These are phyloP conservation scores for Porogramme epimiltina DNA, from an alignment of 1,284 basidiomycete species.

Conservation along the genomic window DNA sequence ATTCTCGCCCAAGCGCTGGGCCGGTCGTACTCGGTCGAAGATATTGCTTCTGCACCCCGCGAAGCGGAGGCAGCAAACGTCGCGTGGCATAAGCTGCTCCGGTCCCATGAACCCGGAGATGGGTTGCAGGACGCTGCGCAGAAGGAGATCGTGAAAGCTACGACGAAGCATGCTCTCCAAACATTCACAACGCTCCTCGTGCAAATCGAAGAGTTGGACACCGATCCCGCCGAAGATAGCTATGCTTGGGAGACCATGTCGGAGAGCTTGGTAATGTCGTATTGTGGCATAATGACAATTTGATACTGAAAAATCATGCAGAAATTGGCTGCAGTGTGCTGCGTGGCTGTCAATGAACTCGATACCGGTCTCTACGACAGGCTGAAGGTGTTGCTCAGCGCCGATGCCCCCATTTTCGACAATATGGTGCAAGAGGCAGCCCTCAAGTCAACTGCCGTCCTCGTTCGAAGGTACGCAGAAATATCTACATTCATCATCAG, in stretches of 20 bases:
- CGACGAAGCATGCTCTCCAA: slow-evolving; percentile 63
- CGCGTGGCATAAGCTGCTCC: slow-evolving; percentile 74
- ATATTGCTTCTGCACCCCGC: slow-evolving; percentile 36
- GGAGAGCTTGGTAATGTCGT: slow-evolving; percentile 62
- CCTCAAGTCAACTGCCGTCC: slow-evolving; percentile 76
- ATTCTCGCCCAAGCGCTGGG: slow-evolving; percentile 77
- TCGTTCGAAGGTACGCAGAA: slow-evolving; percentile 76
- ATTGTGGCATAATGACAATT: background rate
- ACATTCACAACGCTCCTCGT: slow-evolving; percentile 73
- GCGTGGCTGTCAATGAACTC: slow-evolving; percentile 70
- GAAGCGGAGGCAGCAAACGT: slow-evolving; percentile 82
- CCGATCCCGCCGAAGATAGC: slow-evolving; percentile 76
- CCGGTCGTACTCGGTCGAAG: slow-evolving; percentile 36
- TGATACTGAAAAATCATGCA: slow-evolving; percentile 41
- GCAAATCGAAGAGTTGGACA: slow-evolving; percentile 80
- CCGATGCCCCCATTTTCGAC: slow-evolving; percentile 80
- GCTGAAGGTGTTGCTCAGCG: slow-evolving; percentile 78
- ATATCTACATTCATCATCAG: background rate
- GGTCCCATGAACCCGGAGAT: slow-evolving; percentile 45
- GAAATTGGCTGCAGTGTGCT: slow-evolving; percentile 90
- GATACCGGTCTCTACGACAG: slow-evolving; percentile 73
- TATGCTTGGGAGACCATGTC: slow-evolving; percentile 89
- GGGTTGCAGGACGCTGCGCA: slow-evolving; percentile 42
- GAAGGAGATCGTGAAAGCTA: slow-evolving; percentile 46
- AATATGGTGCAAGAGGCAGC: slow-evolving; percentile 85